Evolutionary conservation across 208 protist species (phyloP).

Genomic region (Leptomonas seymouri): DNA sequence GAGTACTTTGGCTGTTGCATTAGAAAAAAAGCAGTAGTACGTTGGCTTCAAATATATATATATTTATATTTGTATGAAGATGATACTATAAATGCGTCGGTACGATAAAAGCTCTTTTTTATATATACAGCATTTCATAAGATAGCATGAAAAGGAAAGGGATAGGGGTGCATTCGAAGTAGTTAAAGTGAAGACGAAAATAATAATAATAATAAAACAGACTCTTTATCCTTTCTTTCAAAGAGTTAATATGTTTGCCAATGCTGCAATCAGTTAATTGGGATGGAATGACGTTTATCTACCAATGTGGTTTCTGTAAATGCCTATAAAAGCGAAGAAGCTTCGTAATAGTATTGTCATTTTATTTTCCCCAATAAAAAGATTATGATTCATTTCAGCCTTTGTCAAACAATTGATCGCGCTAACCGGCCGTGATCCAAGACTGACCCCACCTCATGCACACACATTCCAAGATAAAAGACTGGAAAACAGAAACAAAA

Average conservation of each 20-base stretch:
- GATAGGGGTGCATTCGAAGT: too few relatives aligned
- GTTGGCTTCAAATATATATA: not conserved
- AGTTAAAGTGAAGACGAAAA: too few relatives aligned
- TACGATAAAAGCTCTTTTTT: not conserved
- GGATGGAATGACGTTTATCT: too few relatives aligned
- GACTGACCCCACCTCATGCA: not conserved
- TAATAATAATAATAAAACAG: not conserved
- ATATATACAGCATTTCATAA: not conserved
- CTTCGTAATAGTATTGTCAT: too few relatives aligned
- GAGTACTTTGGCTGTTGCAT: conserved; percentile 27
- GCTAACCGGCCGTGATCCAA: not conserved
- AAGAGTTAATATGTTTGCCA: not conserved
- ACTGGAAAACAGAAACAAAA: conserved; percentile 25
- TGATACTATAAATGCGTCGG: not conserved
- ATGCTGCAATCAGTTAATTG: too few relatives aligned
- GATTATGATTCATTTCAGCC: conserved; percentile 15
- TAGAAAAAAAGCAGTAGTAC: not conserved
- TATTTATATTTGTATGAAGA: not conserved
- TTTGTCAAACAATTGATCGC: not conserved
- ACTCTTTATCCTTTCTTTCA: not conserved
- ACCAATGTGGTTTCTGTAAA: too few relatives aligned
- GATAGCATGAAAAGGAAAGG: not conserved
- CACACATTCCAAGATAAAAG: not conserved
- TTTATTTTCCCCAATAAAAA: not conserved
- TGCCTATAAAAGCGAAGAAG: too few relatives aligned